Conservation (phyloP, 108 stramenopile genomes). For the Nitzschia sp. region DNA sequence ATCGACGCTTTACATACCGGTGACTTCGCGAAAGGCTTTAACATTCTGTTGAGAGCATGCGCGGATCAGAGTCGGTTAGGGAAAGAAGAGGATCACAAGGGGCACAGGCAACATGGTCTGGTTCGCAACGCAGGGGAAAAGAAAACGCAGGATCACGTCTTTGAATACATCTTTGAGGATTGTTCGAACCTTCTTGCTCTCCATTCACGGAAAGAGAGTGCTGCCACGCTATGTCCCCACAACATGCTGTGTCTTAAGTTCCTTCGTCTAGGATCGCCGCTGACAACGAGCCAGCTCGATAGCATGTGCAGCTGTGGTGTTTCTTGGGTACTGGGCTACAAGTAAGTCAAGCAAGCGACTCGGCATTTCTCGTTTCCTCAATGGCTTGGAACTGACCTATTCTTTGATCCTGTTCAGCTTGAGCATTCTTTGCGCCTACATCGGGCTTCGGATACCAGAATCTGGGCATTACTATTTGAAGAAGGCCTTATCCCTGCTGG, state of each 20-base stretch:
- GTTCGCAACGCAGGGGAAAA: not conserved
- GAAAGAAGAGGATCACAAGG: not conserved
- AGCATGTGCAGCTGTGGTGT: constrained; percentile 6
- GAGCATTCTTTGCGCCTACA: constrained; percentile 5
- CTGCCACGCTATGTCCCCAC: not conserved
- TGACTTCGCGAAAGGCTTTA: not conserved
- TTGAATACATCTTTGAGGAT: constrained; percentile 4
- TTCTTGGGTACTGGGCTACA: constrained; percentile 1
- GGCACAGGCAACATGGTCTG: not conserved
- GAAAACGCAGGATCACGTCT: not conserved
- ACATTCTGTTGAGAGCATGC: not conserved
- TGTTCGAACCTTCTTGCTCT: not conserved
- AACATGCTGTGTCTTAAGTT: not conserved
- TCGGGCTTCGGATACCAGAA: constrained; percentile 4
- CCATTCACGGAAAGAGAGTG: not conserved
- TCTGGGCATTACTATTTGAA: not conserved
- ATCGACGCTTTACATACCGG: not conserved
- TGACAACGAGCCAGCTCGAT: not conserved
- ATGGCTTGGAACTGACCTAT: not conserved
- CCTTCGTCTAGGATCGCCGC: not conserved
- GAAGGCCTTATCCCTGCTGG: not conserved
- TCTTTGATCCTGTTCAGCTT: not conserved
- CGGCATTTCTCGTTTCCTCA: not conserved
- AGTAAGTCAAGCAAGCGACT: not conserved
- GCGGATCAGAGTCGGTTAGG: not conserved